Evolutionary conservation across 1,284 basidiomycete genomes (phyloP).

Genomic region (Puccinia novopanici): DNA sequence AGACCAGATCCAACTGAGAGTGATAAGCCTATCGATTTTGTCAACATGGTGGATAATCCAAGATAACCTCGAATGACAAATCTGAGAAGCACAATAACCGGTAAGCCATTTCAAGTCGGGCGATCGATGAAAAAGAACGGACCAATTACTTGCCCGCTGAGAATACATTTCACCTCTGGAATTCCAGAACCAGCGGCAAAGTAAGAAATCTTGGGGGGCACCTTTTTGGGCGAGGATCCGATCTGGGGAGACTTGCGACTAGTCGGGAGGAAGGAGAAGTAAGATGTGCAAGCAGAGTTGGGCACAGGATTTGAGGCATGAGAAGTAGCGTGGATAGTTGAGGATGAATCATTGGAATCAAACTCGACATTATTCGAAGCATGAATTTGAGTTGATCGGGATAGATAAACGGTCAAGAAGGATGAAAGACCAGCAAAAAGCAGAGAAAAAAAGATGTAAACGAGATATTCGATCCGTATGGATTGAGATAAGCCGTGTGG

Average conservation of each 20-base stretch:
- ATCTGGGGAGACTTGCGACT: conserved; percentile 39
- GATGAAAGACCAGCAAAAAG: conserved; percentile 66
- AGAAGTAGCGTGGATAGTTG: conserved; percentile 9
- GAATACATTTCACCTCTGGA: conserved; percentile 93
- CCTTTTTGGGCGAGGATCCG: conserved; percentile 33
- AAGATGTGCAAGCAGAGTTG: conserved; percentile 3
- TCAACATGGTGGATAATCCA: conserved; percentile 81
- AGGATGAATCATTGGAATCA: conserved; percentile 16
- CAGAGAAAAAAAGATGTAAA: conserved; percentile 78
- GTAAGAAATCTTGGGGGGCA: conserved; percentile 52
- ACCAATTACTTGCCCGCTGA: conserved; percentile 68
- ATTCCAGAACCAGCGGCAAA: conserved; percentile 93
- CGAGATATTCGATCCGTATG: conserved; percentile 68
- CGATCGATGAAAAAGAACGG: background rate
- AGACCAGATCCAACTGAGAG: conserved; percentile 88
- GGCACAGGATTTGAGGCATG: background rate
- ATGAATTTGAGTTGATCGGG: conserved; percentile 81
- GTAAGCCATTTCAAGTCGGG: background rate
- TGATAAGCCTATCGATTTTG: conserved; percentile 86
- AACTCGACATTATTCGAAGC: conserved; percentile 72
- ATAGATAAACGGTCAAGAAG: conserved; percentile 79
- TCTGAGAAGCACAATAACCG: conserved; percentile 61
- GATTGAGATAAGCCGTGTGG: conserved; percentile 53
- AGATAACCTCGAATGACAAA: conserved; percentile 98
- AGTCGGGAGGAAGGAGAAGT: background rate